A percentile compares a stretch with the other conserved stretches of the same genome.
Evolutionary conservation across 2,329 filamentous ascomycete species (phyloP).

Genomic region (Colletotrichum noveboracense): DNA sequence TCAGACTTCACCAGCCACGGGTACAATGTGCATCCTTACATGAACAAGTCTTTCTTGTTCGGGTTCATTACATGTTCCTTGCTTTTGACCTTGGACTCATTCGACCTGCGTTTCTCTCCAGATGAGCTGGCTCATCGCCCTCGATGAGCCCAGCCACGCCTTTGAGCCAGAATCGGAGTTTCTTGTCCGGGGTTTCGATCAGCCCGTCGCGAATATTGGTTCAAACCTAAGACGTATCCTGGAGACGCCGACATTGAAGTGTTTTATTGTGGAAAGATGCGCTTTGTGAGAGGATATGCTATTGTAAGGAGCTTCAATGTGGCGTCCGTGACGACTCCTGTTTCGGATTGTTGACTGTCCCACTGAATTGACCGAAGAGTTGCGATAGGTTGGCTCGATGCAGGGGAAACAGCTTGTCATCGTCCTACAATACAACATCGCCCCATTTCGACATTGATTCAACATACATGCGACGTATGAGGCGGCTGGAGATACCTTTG

Average conservation of each 20-base stretch:
- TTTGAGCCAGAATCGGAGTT: background rate
- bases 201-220: background rate
- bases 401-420: background rate
- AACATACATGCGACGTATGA: background rate
- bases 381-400: background rate
- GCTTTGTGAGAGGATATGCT: background rate
- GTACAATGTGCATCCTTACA: background rate
- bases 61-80: background rate
- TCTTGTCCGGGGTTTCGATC: background rate
- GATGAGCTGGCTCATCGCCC: background rate
- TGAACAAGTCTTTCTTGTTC: background rate
- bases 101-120: background rate
- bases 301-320: background rate
- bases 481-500: background rate
- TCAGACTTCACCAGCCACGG: background rate
- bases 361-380: background rate
- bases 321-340: background rate
- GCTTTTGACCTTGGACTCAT: background rate
- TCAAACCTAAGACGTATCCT: background rate
- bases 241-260: background rate
- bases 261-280: background rate
- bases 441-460: background rate
- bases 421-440: background rate
- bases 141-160: background rate
- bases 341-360: background rate